phyloP scores from a whole-genome alignment of 2,329 filamentous ascomycete genomes.

The Fusarium bactridioides region DNA sequence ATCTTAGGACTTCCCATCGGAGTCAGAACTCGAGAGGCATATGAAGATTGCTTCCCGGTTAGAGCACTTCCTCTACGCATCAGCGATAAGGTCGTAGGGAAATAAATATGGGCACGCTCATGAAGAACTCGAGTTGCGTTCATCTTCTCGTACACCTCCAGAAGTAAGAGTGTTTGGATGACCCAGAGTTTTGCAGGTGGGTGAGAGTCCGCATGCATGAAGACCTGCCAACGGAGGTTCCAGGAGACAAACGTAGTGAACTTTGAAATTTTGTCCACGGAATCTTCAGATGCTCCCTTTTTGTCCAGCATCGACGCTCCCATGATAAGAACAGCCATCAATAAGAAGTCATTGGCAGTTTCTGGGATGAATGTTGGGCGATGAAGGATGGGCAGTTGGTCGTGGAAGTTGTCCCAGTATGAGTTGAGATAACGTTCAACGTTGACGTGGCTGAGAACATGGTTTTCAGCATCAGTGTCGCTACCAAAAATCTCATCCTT shows the following conservation, averaged over 20 bases:
- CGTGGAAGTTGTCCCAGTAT: constrained; percentile 42
- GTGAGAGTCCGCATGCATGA: constrained; percentile 43
- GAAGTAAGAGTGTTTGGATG: constrained; percentile 39
- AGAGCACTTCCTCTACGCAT: constrained; percentile 42
- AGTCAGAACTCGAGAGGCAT: constrained; percentile 38
- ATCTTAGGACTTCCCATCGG: constrained; percentile 37
- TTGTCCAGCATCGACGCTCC: constrained; percentile 42
- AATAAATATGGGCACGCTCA: constrained; percentile 43
- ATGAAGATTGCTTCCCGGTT: constrained; percentile 40
- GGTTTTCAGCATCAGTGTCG: constrained; percentile 38
- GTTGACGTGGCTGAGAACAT: constrained; percentile 38
- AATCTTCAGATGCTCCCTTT: constrained; percentile 25
- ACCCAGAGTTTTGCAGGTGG: constrained; percentile 42
- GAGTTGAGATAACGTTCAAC: constrained; percentile 41
- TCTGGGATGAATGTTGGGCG: constrained; percentile 40
- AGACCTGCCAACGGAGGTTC: constrained; percentile 42
- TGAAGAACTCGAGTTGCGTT: constrained; percentile 41
- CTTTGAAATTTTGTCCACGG: constrained; percentile 39
- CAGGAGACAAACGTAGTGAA: constrained; percentile 43
- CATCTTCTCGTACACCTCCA: constrained; percentile 42
- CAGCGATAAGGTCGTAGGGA: constrained; percentile 40
- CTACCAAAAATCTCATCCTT: constrained; percentile 42
- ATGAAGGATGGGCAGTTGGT: constrained; percentile 41
- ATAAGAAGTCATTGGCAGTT: constrained; percentile 40
- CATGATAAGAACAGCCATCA: constrained; percentile 41